phyloP scores from a whole-genome alignment of 176 grass and related monocot genomes.

The Carex cristatella region DNA sequence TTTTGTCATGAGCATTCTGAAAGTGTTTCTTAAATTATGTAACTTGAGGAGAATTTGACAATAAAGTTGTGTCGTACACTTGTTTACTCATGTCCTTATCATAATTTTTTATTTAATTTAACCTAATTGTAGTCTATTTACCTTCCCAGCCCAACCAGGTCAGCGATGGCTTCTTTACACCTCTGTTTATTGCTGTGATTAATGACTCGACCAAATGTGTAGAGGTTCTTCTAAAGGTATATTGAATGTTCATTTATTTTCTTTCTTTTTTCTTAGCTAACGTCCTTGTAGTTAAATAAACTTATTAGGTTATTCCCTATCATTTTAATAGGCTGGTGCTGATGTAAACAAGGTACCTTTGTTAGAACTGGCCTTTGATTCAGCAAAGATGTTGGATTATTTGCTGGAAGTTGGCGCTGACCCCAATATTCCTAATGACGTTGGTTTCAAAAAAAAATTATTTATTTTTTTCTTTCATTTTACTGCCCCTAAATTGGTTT shows the following conservation, averaged over 20 bases:
- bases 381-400: neutral
- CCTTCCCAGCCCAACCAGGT: neutral
- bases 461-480: neutral
- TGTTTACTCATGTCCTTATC: neutral
- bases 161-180: neutral
- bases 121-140: neutral
- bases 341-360: conserved; percentile 8
- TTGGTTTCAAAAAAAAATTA: neutral
- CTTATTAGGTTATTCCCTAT: neutral
- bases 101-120: neutral
- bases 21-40: neutral
- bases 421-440: conserved; percentile 1
- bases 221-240: conserved; percentile 18
- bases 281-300: neutral
- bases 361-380: neutral
- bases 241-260: neutral
- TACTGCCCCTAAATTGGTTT: neutral
- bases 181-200: neutral
- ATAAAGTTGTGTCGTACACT: neutral
- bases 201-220: conserved; percentile 7
- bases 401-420: conserved; percentile 16
- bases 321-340: conserved; percentile 13
- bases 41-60: neutral
- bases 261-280: neutral
- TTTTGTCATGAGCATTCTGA: neutral